Evolutionary conservation across 331 rosid genomes (phyloP).

Genomic region (Dryas integrifolia): DNA sequence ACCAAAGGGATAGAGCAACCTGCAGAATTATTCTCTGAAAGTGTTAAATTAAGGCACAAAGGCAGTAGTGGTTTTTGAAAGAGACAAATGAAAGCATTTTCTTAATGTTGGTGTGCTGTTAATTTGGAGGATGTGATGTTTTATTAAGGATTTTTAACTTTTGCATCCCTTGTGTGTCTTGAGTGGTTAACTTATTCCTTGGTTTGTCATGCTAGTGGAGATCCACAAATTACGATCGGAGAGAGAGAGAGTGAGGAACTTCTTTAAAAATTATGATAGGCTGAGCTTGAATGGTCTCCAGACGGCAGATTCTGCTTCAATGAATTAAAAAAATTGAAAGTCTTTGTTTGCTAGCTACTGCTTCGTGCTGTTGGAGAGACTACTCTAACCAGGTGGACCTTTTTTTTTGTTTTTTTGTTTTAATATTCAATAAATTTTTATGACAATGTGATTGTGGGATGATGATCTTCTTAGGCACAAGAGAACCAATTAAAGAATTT

Average conservation of each 20-base stretch:
- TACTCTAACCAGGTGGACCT: not conserved
- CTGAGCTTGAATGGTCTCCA: constrained; percentile 34
- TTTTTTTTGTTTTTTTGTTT: not conserved
- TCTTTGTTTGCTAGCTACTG: constrained; percentile 34
- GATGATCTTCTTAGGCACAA: not conserved
- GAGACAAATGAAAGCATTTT: constrained; percentile 70
- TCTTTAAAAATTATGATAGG: constrained; percentile 30
- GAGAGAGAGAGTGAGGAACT: constrained; percentile 23
- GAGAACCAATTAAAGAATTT: not conserved
- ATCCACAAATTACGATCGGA: constrained; percentile 31
- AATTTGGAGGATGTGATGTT: constrained; percentile 76
- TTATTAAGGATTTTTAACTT: constrained; percentile 35
- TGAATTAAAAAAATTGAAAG: constrained; percentile 19
- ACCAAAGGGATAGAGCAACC: constrained; percentile 34
- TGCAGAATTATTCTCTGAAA: constrained; percentile 1
- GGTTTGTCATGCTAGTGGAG: constrained; percentile 35
- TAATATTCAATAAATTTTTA: not conserved
- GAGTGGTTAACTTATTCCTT: constrained; percentile 46
- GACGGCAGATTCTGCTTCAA: constrained; percentile 54
- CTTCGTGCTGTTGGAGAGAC: constrained; percentile 20
- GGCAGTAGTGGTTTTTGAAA: constrained; percentile 29
- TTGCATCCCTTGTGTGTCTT: constrained; percentile 46
- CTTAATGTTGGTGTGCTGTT: constrained; percentile 63
- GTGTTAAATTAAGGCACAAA: constrained; percentile 29
- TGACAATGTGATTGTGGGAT: not conserved